Evolutionary conservation across 116 monocot genomes (phyloP).

Genomic region (Thalassia testudinum): DNA sequence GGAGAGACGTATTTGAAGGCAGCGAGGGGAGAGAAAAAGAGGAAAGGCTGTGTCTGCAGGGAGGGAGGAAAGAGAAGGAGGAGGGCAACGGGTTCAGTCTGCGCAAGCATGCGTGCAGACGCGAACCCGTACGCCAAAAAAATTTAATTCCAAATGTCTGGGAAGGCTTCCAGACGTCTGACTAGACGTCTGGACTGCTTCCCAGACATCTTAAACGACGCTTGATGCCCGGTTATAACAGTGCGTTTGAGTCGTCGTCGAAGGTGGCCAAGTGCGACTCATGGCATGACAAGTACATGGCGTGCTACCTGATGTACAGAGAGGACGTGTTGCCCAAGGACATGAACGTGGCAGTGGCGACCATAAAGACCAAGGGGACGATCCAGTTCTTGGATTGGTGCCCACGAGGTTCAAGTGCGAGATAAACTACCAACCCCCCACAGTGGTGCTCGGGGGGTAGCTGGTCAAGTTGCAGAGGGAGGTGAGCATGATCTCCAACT

Average conservation of each 20-base stretch:
- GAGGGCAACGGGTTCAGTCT: no score
- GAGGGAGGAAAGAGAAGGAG: no score
- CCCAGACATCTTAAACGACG: no score
- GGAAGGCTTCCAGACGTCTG: no score
- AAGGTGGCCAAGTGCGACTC: conserved; percentile 30
- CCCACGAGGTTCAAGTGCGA: conserved; percentile 15
- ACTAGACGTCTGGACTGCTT: no score
- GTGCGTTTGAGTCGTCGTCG: conserved; percentile 19
- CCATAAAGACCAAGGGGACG: conserved; percentile 25
- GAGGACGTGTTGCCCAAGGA: conserved; percentile 23
- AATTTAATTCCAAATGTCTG: no score
- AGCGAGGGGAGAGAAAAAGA: no score
- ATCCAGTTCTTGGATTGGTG: conserved; percentile 30
- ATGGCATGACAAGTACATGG: conserved; percentile 25
- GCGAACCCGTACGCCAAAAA: no score
- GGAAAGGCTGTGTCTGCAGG: no score
- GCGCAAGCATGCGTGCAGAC: no score
- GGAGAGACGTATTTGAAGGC: no score
- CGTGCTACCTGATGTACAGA: conserved; percentile 25
- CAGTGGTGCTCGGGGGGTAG: conserved; percentile 11
- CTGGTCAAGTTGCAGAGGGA: conserved; percentile 7
- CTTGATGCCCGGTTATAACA: no score
- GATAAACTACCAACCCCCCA: conserved; percentile 14
- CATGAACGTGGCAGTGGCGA: conserved; percentile 17
- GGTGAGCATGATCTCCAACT: conserved; percentile 16